These are phyloP conservation scores for Podaxis sp. DNA, from an alignment of 768 basidiomycete genomes.

Conservation along the genomic window DNA sequence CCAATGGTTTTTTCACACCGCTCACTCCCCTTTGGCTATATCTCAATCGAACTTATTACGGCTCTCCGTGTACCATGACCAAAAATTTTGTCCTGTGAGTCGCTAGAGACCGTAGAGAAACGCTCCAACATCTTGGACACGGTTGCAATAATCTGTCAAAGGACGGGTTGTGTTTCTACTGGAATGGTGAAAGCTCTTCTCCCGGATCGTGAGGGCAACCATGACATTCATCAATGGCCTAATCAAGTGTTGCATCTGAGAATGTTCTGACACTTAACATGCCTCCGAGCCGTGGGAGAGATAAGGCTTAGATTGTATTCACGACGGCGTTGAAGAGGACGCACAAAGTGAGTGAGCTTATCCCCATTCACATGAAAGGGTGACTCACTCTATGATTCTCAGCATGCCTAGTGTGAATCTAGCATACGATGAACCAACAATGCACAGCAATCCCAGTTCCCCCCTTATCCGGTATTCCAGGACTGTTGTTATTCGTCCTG, in stretches of 20 bases:
- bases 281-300: neutral
- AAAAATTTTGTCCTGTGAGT: neutral
- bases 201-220: neutral
- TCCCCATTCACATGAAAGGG: neutral
- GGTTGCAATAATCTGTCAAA: conserved; percentile 7
- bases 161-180: neutral
- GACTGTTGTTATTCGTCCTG: too few relatives aligned
- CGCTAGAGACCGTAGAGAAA: neutral
- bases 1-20: neutral
- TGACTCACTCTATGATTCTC: neutral
- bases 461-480: too few relatives aligned
- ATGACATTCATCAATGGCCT: neutral
- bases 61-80: neutral
- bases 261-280: neutral
- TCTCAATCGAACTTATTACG: conserved; percentile 3
- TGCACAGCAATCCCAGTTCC: too few relatives aligned
- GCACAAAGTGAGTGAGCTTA: neutral
- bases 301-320: neutral
- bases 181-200: neutral
- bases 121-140: conserved; percentile 1
- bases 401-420: neutral
- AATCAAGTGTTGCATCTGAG: neutral
- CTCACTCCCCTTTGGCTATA: conserved; percentile 4
- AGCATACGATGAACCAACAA: too few relatives aligned
- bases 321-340: neutral